Base-by-base conservation (phyloP, 257 asterid species). In the Solanum chiquidenum region DNA sequence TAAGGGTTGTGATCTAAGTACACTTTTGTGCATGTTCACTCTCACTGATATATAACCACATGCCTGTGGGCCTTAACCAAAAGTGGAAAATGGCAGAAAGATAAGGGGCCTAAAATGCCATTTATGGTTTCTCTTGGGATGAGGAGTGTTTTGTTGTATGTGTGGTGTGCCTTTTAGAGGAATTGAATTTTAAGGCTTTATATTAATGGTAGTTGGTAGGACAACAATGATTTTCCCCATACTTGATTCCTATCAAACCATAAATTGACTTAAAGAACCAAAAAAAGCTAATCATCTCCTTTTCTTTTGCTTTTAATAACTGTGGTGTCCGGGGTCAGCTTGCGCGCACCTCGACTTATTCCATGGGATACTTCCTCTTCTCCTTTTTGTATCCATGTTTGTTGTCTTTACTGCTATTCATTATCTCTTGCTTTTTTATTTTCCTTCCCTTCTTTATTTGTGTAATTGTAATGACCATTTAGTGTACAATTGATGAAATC, bases 191-290 rank as follows among this genome's bases (percentile, higher is more conserved):
- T 46, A 79, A 58, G 85, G 79, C 88, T 79, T 87, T 92, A 91
- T 90, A 88, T 94, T 91, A 94, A 88, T 92, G 92, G 94, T 88
- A 79, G 96, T 93, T 95, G 95, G 93, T 62, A 69, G 73, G 97
- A 93, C 98, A 95, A 83, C 88, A 86, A 88, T 89, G 92, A 83
- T 88, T 80, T 33, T 84, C 85, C 87, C 98, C 98, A 92, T 94
- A 85, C 87, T 85, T 89, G 92, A 91, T 77, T 66, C 94, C 92
- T 88, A 87, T 88, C 91, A 87, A 89, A 90, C 84, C 94, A 91
- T 88, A 86, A 91, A 90, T 93, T 90, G 86, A 69, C 71, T 90
- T 83, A 88, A 87, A 40, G 34, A 72, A 60, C 21, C 77, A 40
- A 84, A 34, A 34, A 69, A 89, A 86, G 6, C 93, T 87, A 90